Conservation (phyloP, 1,284 basidiomycete species). For the Paramarasmius palmivorus region DNA sequence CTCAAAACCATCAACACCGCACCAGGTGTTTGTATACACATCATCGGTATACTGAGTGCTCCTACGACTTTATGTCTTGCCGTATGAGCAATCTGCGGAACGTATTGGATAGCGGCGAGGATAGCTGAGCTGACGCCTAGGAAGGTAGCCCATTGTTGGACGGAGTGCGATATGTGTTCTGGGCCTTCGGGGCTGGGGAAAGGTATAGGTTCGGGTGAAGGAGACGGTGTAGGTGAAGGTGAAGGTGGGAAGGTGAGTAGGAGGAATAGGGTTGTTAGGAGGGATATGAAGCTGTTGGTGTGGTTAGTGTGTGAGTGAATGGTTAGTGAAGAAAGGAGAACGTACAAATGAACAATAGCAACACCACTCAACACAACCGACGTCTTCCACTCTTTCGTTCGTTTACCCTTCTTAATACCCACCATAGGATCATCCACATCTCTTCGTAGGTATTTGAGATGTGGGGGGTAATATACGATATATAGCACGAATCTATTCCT, state of each 20-base stretch:
- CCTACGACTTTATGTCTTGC: conserved; percentile 82
- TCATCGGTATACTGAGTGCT: conserved; percentile 90
- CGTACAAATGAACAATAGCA: conserved; percentile 76
- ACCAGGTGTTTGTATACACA: conserved; percentile 94
- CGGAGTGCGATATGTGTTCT: conserved; percentile 40
- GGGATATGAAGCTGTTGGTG: conserved; percentile 51
- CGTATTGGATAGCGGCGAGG: conserved; percentile 83
- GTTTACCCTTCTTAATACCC: conserved; percentile 46
- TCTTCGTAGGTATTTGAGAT: conserved; percentile 69
- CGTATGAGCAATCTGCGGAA: conserved; percentile 85
- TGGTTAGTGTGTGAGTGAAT: too few relatives aligned
- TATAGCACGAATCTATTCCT: conserved; percentile 80
- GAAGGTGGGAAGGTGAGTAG: conserved; percentile 44
- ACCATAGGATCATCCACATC: conserved; percentile 44
- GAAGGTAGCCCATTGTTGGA: conserved; percentile 79
- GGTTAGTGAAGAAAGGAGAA: conserved; percentile 22
- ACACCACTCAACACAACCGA: conserved; percentile 77
- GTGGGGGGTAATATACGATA: conserved; percentile 88
- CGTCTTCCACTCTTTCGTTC: conserved; percentile 72
- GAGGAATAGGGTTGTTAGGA: conserved; percentile 57
- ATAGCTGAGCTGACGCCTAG: conserved; percentile 82
- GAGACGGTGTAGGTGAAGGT: conserved; percentile 37
- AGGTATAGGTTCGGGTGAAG: conserved; percentile 26
- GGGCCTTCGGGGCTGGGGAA: conserved; percentile 5
- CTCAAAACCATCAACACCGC: conserved; percentile 87